phyloP scores from a whole-genome alignment of 768 basidiomycete species.

The Lanmaoa rubissima region DNA sequence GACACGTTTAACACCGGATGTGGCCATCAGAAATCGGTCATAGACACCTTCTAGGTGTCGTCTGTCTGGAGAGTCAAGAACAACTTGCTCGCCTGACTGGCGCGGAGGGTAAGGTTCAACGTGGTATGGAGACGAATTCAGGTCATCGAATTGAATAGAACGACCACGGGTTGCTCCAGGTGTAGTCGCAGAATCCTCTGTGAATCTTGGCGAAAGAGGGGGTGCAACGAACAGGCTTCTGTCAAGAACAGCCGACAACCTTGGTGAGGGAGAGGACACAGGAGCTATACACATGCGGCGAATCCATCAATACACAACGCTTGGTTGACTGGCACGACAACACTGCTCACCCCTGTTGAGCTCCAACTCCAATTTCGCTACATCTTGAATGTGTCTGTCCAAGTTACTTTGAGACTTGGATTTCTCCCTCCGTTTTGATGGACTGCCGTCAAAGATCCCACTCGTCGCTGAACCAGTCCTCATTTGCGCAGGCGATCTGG shows the following conservation, averaged over 20 bases:
- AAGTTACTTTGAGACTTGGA: constrained; percentile 65
- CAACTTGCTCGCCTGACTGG: constrained; percentile 34
- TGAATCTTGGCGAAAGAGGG: constrained; percentile 36
- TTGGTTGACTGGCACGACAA: not conserved
- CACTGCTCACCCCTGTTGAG: constrained; percentile 54
- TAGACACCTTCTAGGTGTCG: constrained; percentile 72
- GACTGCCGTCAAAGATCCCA: constrained; percentile 45
- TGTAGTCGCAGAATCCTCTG: constrained; percentile 36
- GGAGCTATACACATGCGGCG: constrained; percentile 26
- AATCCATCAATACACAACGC: constrained; percentile 3
- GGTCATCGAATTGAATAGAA: constrained; percentile 37
- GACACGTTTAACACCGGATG: constrained; percentile 73
- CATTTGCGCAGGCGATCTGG: constrained; percentile 52
- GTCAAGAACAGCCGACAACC: constrained; percentile 68
- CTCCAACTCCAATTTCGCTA: constrained; percentile 64
- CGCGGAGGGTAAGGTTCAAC: constrained; percentile 65
- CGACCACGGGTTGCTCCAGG: constrained; percentile 14
- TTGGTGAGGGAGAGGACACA: constrained; percentile 40
- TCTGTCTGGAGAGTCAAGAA: constrained; percentile 53
- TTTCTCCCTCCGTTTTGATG: constrained; percentile 65
- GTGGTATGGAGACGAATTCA: constrained; percentile 58
- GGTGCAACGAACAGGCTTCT: constrained; percentile 65
- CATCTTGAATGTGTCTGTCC: constrained; percentile 63
- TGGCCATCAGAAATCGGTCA: constrained; percentile 81
- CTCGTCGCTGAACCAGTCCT: constrained; percentile 20